Evolutionary conservation across 305 asterid genomes (phyloP), one percentile per base, ranked within the genome.

Genomic region (Vinca major): DNA sequence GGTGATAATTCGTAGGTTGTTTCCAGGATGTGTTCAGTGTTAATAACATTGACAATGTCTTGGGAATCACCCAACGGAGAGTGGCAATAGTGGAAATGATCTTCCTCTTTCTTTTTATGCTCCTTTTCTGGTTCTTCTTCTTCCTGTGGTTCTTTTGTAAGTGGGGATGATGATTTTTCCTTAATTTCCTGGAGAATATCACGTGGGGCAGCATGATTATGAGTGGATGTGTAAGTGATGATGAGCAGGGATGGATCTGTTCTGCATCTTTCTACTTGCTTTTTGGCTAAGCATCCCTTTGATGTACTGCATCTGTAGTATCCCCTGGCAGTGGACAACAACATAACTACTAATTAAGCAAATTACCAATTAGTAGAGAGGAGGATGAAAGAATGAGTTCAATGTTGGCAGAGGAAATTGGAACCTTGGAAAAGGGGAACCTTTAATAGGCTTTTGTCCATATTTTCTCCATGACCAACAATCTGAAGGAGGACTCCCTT

Each of bases 401-500:
- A 70, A 65, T 52, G 5, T 33, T 50, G 3, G 47, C 1, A 19
- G 17, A 54, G 65, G 63, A 36, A 64, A 41, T 20, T 54, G 5
- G 43, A 44, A 86, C 96, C 96, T 89, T 70, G 96, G 96, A 75
- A 86, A 80, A 69, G 96, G 95, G 71, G 96, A 87, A 61, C 96
- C 96, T 81, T 89, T 89, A 57, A 89, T 89, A 79, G 96, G 95
- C 74, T 89, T 87, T 67, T 89, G 96, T 50, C 95, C 96, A 84
- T 89, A 89, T 82, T 89, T 89, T 78, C 96, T 89, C 96, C 95
- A 87, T 63, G 92, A 84, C 90, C 96, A 89, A 74, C 86, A 75
- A 81, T 89, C 95, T 56, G 83, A 79, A 50, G 90, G 92, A 72
- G 85, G 85, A 26, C 33, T 26, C 4, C 90, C 88, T 73, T 81